Conservation (phyloP, 108 stramenopile genomes). For the Conticribra guillardii region DNA sequence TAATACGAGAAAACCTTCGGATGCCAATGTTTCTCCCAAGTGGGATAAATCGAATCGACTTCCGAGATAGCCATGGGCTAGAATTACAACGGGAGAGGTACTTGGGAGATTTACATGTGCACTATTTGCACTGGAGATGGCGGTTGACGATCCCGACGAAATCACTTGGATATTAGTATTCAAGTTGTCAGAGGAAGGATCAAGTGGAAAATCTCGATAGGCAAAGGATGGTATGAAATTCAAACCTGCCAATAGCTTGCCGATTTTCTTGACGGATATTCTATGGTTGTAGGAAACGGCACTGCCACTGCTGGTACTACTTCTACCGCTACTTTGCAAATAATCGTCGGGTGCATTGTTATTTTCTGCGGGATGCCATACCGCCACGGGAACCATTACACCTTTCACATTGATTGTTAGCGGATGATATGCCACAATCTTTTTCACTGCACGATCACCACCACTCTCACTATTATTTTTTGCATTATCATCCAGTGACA, state of each 20-base stretch:
- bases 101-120: slow-evolving; percentile 48
- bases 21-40: slow-evolving; percentile 71
- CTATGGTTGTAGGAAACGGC: slow-evolving; percentile 56
- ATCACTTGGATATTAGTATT: slow-evolving; percentile 10
- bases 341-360: background rate
- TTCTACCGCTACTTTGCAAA: background rate
- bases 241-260: slow-evolving; percentile 67
- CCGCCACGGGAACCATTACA: slow-evolving; percentile 57
- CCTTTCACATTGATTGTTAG: slow-evolving; percentile 13
- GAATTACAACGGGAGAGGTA: slow-evolving; percentile 60
- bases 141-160: too few relatives aligned
- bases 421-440: slow-evolving; percentile 3
- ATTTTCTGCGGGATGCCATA: slow-evolving; percentile 52
- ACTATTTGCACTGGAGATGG: slow-evolving; percentile 15
- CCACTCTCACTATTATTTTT: too few relatives aligned
- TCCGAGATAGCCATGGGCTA: slow-evolving; percentile 64
- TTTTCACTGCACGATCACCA: too few relatives aligned
- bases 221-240: slow-evolving; percentile 74
- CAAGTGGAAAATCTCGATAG: slow-evolving; percentile 54
- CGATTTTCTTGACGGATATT: slow-evolving; percentile 75
- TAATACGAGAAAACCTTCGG: slow-evolving; percentile 65
- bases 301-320: background rate
- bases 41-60: slow-evolving; percentile 77
- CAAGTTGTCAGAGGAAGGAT: slow-evolving; percentile 14
- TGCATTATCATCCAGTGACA: background rate